Conservation (phyloP, 441 rosid species). For the Hypseocharis bilobata region DNA sequence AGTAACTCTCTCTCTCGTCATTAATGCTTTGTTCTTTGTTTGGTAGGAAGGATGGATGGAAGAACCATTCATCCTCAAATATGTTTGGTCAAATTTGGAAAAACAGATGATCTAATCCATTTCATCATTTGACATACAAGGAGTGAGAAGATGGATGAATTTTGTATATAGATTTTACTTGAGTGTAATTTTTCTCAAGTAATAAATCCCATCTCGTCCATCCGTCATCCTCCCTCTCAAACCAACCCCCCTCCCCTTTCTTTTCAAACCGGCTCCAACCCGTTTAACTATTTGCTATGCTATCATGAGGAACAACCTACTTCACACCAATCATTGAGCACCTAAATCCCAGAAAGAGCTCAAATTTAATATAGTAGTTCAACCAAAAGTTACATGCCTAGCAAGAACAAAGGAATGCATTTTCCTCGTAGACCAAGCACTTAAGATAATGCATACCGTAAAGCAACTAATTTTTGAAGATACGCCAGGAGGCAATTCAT, state of each 20-base stretch:
- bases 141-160: neutral
- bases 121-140: too few relatives aligned
- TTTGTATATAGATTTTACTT: neutral
- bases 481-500: conserved; percentile 34
- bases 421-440: neutral
- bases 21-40: neutral
- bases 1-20: too few relatives aligned
- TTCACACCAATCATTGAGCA: too few relatives aligned
- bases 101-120: too few relatives aligned
- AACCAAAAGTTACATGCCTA: neutral
- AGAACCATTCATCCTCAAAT: too few relatives aligned
- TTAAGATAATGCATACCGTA: conserved; percentile 35
- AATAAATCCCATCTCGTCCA: neutral
- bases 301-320: too few relatives aligned
- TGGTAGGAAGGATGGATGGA: neutral
- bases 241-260: too few relatives aligned
- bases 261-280: too few relatives aligned
- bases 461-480: conserved; percentile 37
- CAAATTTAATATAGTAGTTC: too few relatives aligned
- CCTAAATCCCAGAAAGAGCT: too few relatives aligned
- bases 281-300: too few relatives aligned
- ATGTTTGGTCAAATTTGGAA: too few relatives aligned
- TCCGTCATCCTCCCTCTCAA: neutral
- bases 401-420: neutral
- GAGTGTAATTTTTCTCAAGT: neutral